Evolutionary conservation across 495 filamentous ascomycete species (phyloP), one percentile per base, ranked within the genome.

Genomic region (Penicillium steckii): DNA sequence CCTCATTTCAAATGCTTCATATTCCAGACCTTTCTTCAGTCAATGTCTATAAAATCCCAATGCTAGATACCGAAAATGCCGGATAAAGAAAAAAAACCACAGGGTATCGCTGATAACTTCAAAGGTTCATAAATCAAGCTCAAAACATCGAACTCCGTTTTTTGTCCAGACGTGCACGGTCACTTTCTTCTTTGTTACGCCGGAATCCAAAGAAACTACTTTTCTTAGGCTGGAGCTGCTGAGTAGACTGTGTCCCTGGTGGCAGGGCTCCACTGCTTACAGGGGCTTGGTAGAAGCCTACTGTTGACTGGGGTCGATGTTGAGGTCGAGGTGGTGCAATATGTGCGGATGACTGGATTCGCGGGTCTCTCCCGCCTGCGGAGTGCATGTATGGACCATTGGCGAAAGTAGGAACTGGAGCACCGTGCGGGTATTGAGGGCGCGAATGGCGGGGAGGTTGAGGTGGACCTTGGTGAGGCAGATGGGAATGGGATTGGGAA

Each of bases 71-170:
- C 42, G 23, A 10, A 44, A 44, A 44, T 44, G 42, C 42, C 9
- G 1, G 15, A 44, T 17, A 19, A 44, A 0, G 46, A 46, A 5
- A 3, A 13, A 43, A 47, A 47, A 52, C 51, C 24, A 26, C 26
- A 25, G 61, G 57, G 55, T 64, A 62, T 59, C 56, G 50, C 45
- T 33, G 47, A 23, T 3, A 37, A 29, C n/a, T n/a, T n/a, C n/a
- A 44, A 50, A 46, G 13, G 33, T 5, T 38, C 25, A 26, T 23
- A 37, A 42, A 57, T 72, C 61, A 82, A 62, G 15, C 8, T 37
- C 33, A 37, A 15, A 80, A 80, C 65, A 81, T 76, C 19, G 76
- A 73, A 66, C 78, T 81, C 59, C 71, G 65, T 66, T 82, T 80
- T 64, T 77, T 81, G 18, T 57, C 60, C 50, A 82, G 44, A 56